Percentiles rank a stretch among this genome's conserved stretches.
These are phyloP conservation scores for Mycena vitilis DNA, from an alignment of 768 basidiomycete species.

Conservation along the genomic window DNA sequence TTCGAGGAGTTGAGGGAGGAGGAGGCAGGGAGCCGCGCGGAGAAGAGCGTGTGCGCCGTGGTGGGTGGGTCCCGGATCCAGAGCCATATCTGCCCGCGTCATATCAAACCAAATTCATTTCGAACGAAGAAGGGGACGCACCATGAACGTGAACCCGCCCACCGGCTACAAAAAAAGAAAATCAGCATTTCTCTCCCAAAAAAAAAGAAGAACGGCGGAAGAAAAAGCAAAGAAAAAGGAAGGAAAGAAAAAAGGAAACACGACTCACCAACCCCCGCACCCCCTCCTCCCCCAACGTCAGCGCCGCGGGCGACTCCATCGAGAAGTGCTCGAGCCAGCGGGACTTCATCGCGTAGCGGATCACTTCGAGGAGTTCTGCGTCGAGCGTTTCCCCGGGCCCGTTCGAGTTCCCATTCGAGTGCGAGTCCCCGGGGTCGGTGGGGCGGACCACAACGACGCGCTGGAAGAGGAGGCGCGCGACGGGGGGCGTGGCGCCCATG, in stretches of 20 bases:
- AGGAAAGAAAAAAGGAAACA: no score
- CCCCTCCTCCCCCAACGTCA: constrained; percentile 62
- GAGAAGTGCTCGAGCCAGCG: constrained; percentile 86
- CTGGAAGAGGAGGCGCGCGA: constrained; percentile 75
- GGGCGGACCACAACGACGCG: no score
- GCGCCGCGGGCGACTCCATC: constrained; percentile 65
- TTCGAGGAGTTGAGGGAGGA: no score
- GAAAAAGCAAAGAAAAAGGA: no score
- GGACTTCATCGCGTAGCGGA: constrained; percentile 77
- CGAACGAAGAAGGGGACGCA: no score
- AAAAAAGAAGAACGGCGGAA: no score
- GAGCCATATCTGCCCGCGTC: constrained; percentile 58
- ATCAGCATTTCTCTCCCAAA: no score
- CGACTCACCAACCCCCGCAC: constrained; percentile 55
- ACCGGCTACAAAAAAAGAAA: no score
- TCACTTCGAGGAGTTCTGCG: constrained; percentile 73
- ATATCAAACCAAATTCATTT: no score
- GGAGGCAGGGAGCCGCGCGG: constrained; percentile 41
- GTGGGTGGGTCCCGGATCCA: constrained; percentile 57
- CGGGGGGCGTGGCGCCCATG: constrained; percentile 75
- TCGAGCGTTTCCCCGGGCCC: constrained; percentile 70
- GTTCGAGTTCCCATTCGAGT: no score
- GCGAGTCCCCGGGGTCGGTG: no score
- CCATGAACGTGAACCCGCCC: not conserved
- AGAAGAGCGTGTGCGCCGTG: constrained; percentile 52